phyloP scores from a whole-genome alignment of 352 stramenopile species.

The Globisporangium nunn region DNA sequence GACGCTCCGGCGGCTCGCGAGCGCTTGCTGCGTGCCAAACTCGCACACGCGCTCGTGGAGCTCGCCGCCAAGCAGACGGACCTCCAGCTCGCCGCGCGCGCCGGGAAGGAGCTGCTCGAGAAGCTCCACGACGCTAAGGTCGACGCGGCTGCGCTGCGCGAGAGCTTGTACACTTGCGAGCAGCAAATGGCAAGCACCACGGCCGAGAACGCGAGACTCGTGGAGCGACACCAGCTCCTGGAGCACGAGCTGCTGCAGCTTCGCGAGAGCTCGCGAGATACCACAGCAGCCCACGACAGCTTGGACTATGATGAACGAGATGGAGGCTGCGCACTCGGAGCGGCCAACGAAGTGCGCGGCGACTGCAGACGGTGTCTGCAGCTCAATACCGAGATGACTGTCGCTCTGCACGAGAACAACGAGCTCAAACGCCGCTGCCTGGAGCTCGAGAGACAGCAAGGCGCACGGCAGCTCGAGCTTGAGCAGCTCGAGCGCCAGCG shows the following conservation, averaged over 20 bases:
- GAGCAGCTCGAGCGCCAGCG: conserved; percentile 19
- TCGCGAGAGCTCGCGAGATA: conserved; percentile 5
- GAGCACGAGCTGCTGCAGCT: conserved; percentile 13
- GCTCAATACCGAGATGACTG: conserved; percentile 2
- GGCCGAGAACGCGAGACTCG: conserved; percentile 18
- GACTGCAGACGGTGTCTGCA: conserved; percentile 12
- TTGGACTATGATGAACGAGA: too few species aligned
- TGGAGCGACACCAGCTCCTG: conserved; percentile 20
- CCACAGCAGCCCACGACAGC: too few species aligned
- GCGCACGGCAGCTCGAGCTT: conserved; percentile 17
- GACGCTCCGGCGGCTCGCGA: conserved; percentile 12
- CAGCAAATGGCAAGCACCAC: conserved; percentile 12
- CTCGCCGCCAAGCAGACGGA: conserved; percentile 37
- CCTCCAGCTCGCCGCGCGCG: conserved; percentile 36
- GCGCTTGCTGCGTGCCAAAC: conserved; percentile 21
- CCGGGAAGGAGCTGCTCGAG: conserved; percentile 41
- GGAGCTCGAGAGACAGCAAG: conserved; percentile 27
- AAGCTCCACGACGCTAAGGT: conserved; percentile 24
- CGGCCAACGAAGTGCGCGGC: background rate
- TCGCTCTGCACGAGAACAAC: conserved; percentile 12
- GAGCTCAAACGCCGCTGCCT: conserved; percentile 36
- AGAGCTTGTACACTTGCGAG: conserved; percentile 21
- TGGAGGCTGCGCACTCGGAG: too few species aligned
- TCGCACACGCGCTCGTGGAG: conserved; percentile 34
- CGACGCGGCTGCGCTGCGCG: conserved; percentile 18